Conservation (phyloP, 2,329 filamentous ascomycete genomes). For the Teratosphaeria destructans region DNA sequence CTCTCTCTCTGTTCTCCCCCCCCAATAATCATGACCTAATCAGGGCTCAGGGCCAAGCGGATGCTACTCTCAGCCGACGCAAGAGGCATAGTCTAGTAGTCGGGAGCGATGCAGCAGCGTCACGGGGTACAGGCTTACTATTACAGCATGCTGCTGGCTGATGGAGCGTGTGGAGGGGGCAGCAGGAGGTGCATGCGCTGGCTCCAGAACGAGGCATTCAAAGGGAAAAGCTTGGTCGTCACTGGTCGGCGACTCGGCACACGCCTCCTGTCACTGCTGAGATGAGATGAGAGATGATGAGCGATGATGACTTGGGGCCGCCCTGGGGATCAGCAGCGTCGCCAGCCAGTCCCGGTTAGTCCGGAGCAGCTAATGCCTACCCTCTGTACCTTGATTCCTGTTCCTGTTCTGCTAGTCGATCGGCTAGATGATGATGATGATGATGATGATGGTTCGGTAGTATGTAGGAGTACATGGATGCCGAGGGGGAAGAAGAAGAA, state of each 20-base stretch:
- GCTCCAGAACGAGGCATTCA: not conserved
- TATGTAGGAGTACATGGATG: not conserved
- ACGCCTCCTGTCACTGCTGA: too few relatives aligned
- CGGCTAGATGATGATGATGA: too few relatives aligned
- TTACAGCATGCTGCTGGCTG: not conserved
- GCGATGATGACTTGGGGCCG: not conserved
- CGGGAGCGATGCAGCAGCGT: too few relatives aligned
- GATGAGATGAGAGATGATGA: too few relatives aligned
- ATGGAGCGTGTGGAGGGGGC: not conserved
- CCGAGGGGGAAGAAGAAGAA: not conserved
- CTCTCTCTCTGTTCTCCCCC: too few relatives aligned
- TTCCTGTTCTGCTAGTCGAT: not conserved
- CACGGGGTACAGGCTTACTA: too few relatives aligned
- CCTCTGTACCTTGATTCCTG: not conserved
- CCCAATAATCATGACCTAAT: too few relatives aligned
- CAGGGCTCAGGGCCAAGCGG: too few relatives aligned
- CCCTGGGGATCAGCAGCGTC: not conserved
- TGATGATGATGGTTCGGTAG: too few relatives aligned
- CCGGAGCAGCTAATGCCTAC: not conserved
- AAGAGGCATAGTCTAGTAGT: too few relatives aligned
- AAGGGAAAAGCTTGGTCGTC: not conserved
- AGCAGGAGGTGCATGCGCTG: not conserved
- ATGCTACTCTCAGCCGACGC: too few relatives aligned
- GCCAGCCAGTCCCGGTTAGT: not conserved
- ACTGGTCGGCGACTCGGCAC: too few relatives aligned